Conservation (phyloP, 169 alveolate species). For the Perkinsus chesapeaki region DNA sequence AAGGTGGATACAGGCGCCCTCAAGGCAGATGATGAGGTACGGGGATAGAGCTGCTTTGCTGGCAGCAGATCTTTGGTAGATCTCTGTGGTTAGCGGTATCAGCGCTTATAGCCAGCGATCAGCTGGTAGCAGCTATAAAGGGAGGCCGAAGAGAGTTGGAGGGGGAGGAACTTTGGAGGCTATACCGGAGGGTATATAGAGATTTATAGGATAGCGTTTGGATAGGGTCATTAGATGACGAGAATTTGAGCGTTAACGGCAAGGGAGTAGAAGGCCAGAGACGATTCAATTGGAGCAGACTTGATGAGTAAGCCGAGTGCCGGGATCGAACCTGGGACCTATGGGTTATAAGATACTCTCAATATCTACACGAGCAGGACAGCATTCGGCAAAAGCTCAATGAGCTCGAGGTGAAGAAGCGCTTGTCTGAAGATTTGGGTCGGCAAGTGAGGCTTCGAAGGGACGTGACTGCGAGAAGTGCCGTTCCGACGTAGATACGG, state of each 20-base stretch:
- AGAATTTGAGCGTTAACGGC: background rate
- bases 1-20: background rate
- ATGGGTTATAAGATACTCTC: background rate
- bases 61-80: background rate
- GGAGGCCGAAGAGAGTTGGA: background rate
- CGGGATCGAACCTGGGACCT: conserved; percentile 1
- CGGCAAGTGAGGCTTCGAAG: background rate
- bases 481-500: background rate
- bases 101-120: background rate
- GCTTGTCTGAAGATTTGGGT: background rate
- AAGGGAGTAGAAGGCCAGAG: background rate
- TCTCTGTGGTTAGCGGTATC: background rate
- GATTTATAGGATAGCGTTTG: background rate
- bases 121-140: background rate
- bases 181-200: background rate
- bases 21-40: background rate
- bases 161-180: background rate
- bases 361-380: background rate
- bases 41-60: background rate
- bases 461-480: background rate
- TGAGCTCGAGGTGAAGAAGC: background rate
- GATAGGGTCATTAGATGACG: background rate
- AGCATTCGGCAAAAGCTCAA: background rate
- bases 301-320: background rate
- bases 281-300: background rate